Percentiles rank a stretch among this genome's conserved stretches.
Conservation (phyloP, 768 basidiomycete species). For the Kwoniella heveanensis region DNA sequence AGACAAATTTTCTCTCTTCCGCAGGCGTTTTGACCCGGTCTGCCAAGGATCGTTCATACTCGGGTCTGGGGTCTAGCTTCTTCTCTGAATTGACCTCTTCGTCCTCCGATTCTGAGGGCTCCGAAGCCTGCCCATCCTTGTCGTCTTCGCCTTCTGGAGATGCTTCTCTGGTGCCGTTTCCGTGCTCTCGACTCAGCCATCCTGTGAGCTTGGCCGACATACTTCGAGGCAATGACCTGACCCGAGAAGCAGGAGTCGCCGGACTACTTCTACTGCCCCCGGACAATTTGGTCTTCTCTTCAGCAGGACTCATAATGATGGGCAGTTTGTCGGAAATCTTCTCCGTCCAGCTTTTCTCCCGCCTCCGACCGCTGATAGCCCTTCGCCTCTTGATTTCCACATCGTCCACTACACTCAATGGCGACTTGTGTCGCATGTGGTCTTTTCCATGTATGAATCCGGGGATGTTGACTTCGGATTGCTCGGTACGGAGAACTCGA, state of each 20-base stretch:
- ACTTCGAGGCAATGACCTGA: constrained; percentile 30
- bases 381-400: constrained; percentile 55
- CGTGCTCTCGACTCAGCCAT: constrained; percentile 29
- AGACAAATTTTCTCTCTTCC: constrained; percentile 47
- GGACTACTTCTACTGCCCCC: constrained; percentile 13
- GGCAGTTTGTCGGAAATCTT: constrained; percentile 41
- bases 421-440: constrained; percentile 84
- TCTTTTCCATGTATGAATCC: constrained; percentile 77
- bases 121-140: constrained; percentile 12
- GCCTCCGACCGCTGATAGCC: constrained; percentile 28
- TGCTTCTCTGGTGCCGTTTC: neutral
- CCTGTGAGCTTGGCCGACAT: constrained; percentile 45
- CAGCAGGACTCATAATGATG: constrained; percentile 25
- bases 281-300: constrained; percentile 15
- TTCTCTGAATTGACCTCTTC: constrained; percentile 59
- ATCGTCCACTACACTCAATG: constrained; percentile 87
- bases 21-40: constrained; percentile 63
- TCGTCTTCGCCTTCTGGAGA: neutral
- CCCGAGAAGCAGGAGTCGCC: constrained; percentile 22
- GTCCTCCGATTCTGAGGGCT: constrained; percentile 55
- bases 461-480: constrained; percentile 77
- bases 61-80: constrained; percentile 54
- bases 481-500: constrained; percentile 80
- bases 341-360: constrained; percentile 60
- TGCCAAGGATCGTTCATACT: constrained; percentile 73